Percentiles rank a stretch among this genome's conserved stretches.
Evolutionary conservation across 805 yeast species (phyloP).

Genomic region (Ogataea zsoltii): DNA sequence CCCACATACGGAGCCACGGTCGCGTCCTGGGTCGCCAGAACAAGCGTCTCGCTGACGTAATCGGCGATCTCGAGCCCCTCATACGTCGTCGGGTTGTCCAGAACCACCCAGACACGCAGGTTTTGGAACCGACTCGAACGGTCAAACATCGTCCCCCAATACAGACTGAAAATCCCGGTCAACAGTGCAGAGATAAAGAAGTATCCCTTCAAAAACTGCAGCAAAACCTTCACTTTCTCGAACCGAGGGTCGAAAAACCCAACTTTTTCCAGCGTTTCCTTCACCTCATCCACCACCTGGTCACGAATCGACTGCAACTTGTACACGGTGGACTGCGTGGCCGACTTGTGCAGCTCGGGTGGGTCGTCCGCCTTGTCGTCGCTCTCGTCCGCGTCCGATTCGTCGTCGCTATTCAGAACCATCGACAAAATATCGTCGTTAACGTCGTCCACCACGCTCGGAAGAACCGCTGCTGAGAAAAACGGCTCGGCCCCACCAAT

Average conservation of each 20-base stretch:
- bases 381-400: slow-evolving; percentile 11
- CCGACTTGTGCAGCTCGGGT: not conserved
- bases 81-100: slow-evolving; percentile 17
- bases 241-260: slow-evolving; percentile 31
- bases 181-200: slow-evolving; percentile 36
- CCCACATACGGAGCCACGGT: slow-evolving; percentile 17
- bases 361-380: slow-evolving; percentile 2
- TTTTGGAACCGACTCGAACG: slow-evolving; percentile 31
- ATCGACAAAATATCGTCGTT: slow-evolving; percentile 22
- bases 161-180: slow-evolving; percentile 38
- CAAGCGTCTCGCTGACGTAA: slow-evolving; percentile 27
- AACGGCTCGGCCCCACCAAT: slow-evolving; percentile 15
- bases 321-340: slow-evolving; percentile 5
- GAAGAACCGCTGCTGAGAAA: slow-evolving; percentile 14
- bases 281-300: slow-evolving; percentile 21
- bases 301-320: slow-evolving; percentile 15
- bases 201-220: slow-evolving; percentile 27
- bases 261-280: slow-evolving; percentile 21
- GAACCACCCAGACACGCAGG: slow-evolving; percentile 37
- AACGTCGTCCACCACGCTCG: slow-evolving; percentile 10
- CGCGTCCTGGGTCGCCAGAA: slow-evolving; percentile 23
- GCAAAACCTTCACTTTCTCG: slow-evolving; percentile 13
- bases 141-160: slow-evolving; percentile 45
- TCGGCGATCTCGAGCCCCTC: slow-evolving; percentile 30
- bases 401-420: slow-evolving; percentile 15